phyloP scores from a whole-genome alignment of 2,329 filamentous ascomycete genomes.

The Didymella pinodella region DNA sequence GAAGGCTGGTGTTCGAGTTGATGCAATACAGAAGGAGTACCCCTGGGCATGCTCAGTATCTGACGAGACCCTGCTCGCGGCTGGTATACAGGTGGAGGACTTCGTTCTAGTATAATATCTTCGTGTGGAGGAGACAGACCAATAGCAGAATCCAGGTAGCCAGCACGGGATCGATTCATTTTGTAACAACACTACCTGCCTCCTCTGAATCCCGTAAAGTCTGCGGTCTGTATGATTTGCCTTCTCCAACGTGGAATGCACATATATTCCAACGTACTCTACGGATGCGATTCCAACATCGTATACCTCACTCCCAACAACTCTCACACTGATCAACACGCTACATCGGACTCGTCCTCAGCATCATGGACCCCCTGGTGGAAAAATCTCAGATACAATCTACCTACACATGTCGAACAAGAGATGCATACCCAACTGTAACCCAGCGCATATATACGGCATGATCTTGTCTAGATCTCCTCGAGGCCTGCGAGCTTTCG shows the following conservation, averaged over 20 bases:
- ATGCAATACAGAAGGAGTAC: background rate
- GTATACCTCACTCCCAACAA: background rate
- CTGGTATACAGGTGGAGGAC: too few species aligned
- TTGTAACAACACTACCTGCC: too few species aligned
- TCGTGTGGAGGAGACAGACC: too few species aligned
- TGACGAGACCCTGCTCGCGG: background rate
- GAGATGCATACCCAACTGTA: background rate
- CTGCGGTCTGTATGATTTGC: too few species aligned
- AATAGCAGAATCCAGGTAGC: too few species aligned
- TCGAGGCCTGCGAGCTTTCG: conserved; percentile 1
- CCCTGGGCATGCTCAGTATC: background rate
- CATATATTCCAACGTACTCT: background rate
- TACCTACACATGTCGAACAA: background rate
- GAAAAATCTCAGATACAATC: background rate
- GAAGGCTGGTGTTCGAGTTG: background rate
- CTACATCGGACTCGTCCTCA: too few species aligned
- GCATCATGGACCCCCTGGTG: background rate
- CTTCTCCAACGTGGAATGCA: too few species aligned
- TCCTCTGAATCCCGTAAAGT: too few species aligned
- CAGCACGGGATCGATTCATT: too few species aligned
- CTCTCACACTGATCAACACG: too few species aligned
- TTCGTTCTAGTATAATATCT: background rate
- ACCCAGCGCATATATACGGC: background rate
- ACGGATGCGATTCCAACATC: background rate
- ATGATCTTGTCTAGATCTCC: background rate